These are phyloP conservation scores for Solanum hybrid DNA, from an alignment of 305 asterid species.

Conservation along the genomic window DNA sequence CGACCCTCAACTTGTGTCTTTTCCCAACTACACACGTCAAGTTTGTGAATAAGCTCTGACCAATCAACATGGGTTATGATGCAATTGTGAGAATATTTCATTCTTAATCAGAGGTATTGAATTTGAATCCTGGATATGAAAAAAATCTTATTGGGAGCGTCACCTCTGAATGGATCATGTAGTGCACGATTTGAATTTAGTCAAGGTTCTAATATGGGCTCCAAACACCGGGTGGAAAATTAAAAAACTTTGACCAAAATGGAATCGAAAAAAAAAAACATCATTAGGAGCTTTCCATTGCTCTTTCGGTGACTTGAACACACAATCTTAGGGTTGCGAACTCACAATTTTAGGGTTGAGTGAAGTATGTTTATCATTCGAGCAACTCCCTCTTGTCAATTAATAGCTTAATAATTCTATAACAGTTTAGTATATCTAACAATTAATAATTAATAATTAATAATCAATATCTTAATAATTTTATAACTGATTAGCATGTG, in stretches of 20 bases:
- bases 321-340: background rate
- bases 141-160: no score
- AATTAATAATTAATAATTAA: no score
- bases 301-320: background rate
- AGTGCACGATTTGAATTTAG: no score
- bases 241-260: no score
- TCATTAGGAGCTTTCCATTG: background rate
- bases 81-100: accelerated
- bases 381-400: background rate
- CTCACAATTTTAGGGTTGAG: background rate
- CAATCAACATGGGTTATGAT: background rate
- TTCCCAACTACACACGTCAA: background rate
- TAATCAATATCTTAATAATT: no score
- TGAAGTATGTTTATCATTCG: no score
- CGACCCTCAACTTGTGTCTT: background rate
- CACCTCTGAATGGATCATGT: accelerated
- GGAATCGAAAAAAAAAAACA: background rate
- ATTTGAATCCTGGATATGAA: accelerated
- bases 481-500: no score
- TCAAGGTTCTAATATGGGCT: no score
- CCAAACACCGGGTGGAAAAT: no score
- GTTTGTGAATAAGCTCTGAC: background rate
- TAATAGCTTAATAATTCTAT: no score
- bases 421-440: background rate
- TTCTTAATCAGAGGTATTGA: accelerated